Conservation (phyloP, 441 rosid species). For the Cnidoscolus chayamansa region DNA sequence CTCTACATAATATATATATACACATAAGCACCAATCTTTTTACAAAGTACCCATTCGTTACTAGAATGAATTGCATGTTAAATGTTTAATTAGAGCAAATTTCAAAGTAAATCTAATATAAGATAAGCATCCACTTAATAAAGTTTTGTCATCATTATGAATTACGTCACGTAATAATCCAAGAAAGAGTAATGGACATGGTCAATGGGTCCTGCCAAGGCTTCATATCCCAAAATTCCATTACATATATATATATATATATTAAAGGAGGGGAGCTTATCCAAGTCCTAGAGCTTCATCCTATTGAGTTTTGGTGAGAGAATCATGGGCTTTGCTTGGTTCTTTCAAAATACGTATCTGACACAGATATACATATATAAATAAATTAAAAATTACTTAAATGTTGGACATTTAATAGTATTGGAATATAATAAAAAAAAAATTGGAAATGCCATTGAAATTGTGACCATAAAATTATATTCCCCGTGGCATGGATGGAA, state of each 20-base stretch:
- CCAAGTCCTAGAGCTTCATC: slow-evolving; percentile 44
- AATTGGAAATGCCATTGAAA: too few species aligned
- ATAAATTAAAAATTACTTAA: too few species aligned
- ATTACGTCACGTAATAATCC: slow-evolving; percentile 30
- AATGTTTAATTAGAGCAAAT: too few species aligned
- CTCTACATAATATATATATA: too few species aligned
- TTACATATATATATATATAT: neutral
- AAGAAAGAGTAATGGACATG: neutral
- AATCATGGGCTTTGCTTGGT: slow-evolving; percentile 30
- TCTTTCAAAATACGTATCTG: slow-evolving; percentile 10
- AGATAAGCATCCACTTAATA: neutral
- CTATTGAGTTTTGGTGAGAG: slow-evolving; percentile 22
- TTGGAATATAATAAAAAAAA: too few species aligned
- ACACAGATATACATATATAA: too few species aligned
- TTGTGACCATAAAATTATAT: too few species aligned
- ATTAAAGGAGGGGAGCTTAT: slow-evolving; percentile 29
- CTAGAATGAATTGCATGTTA: too few species aligned
- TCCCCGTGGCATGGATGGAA: too few species aligned
- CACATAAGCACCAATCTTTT: too few species aligned
- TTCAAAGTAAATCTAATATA: neutral
- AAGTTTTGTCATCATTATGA: slow-evolving; percentile 21
- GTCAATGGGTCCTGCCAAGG: slow-evolving; percentile 7
- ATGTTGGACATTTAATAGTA: too few species aligned
- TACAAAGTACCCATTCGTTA: too few species aligned
- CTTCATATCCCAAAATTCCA: slow-evolving; percentile 10